phyloP scores from a whole-genome alignment of 345 rosid species.

The Trapa bicornis region DNA sequence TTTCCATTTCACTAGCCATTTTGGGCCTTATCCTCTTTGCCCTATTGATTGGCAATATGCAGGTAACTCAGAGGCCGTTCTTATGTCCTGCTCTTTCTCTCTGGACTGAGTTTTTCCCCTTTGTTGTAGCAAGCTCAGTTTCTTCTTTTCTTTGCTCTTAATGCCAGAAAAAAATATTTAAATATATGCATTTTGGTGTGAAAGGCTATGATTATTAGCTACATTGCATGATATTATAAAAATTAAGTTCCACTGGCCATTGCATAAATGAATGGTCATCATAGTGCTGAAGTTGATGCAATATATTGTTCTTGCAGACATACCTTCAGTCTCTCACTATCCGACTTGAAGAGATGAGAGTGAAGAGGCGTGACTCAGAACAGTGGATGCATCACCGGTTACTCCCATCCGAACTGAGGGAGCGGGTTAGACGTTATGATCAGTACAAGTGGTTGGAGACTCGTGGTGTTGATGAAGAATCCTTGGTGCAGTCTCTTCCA shows the following conservation, averaged over 20 bases:
- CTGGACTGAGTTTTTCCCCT: background rate
- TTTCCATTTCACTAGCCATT: slow-evolving; percentile 74
- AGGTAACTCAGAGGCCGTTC: slow-evolving; percentile 25
- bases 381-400: slow-evolving; percentile 99
- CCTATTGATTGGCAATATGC: slow-evolving; percentile 96
- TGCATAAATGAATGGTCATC: slow-evolving; percentile 3
- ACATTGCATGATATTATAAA: background rate
- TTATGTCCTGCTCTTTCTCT: background rate
- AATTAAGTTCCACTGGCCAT: background rate
- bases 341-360: slow-evolving; percentile 94
- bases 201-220: background rate
- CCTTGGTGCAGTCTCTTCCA: slow-evolving; percentile 75
- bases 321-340: slow-evolving; percentile 93
- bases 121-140: background rate
- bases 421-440: slow-evolving; percentile 83
- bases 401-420: slow-evolving; percentile 82
- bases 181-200: background rate
- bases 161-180: background rate
- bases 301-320: slow-evolving; percentile 42
- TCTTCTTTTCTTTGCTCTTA: background rate
- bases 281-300: background rate
- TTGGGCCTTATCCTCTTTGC: slow-evolving; percentile 92
- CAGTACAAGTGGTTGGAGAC: slow-evolving; percentile 98
- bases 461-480: slow-evolving; percentile 90
- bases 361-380: slow-evolving; percentile 94